Base-by-base conservation (phyloP, 345 rosid species). In the Salix udensis region DNA sequence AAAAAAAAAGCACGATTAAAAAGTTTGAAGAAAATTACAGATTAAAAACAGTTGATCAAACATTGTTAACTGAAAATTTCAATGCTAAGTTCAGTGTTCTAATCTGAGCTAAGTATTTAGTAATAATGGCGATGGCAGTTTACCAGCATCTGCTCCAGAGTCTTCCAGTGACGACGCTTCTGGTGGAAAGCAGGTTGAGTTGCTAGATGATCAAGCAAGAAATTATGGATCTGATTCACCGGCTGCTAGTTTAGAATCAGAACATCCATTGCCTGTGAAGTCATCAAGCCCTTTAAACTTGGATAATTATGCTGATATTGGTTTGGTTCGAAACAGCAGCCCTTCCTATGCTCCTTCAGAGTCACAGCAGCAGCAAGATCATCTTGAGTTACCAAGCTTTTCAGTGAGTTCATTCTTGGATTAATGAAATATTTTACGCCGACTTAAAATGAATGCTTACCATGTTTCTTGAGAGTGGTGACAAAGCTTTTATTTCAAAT, bases 201-300 rank as follows among this genome's bases (percentile, higher is more conserved):
- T 76, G 73, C 76, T 83, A 37, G 91, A 90, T 50, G 91, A 86
- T 74, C 83, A 80, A 72, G 86, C 80, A 70, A 82, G 85, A 90
- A 80, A 81, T 77, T 87, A 93, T 37, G 88, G 82, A 55, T 85
- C 92, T 55, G 86, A 76, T 77, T 91, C 97, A 71, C 88, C 94
- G 9, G 74, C 84, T 15, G 87, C 97, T n/a, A 80, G 80, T 74
- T 79, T 74, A 58, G 78, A 81, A 3, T 84, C 91, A 46, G 95
- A 89, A 77, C 87, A 81, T 80, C 92, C 84, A 42, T 81, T 85
- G 40, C 82, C 90, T 69, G 93, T 88, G 64, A 86, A 88, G 69
- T 68, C 88, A 48, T 73, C 87, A 42, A 84, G 85, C 81, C 85
- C 97, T 74, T 88, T 87, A 65, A 87, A 84, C 82, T 71, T 89